phyloP scores from a whole-genome alignment of 306 rosid species.

The Malus fusca region DNA sequence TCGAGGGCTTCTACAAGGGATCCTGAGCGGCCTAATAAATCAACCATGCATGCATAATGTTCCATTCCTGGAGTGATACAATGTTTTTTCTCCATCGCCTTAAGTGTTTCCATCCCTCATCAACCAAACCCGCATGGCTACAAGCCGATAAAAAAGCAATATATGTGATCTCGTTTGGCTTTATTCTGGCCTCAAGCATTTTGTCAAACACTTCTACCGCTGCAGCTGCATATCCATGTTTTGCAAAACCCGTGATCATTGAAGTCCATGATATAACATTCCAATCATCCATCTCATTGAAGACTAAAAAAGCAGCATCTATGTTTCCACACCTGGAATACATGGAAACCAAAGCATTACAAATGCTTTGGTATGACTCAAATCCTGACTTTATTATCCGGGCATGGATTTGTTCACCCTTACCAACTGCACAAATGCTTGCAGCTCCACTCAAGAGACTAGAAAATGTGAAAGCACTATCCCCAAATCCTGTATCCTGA shows the following conservation, averaged over 20 bases:
- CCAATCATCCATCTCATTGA: conserved; percentile 10
- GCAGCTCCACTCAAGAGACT: conserved; percentile 24
- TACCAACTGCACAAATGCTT: conserved; percentile 16
- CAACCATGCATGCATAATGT: conserved; percentile 36
- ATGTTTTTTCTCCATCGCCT: conserved; percentile 16
- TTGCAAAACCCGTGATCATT: conserved; percentile 16
- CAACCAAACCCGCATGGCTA: conserved; percentile 23
- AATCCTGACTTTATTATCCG: conserved; percentile 15
- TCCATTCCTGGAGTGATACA: conserved; percentile 25
- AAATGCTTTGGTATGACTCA: conserved; percentile 6
- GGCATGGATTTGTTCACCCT: conserved; percentile 13
- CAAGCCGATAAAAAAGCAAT: conserved; percentile 25
- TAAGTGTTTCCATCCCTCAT: conserved; percentile 28
- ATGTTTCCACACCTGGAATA: conserved; percentile 21
- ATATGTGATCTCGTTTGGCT: conserved; percentile 18
- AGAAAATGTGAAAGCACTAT: conserved; percentile 9
- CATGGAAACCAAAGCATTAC: conserved; percentile 18
- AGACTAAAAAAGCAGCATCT: conserved; percentile 12
- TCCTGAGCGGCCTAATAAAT: conserved; percentile 28
- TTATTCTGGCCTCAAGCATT: conserved; percentile 13
- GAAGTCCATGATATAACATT: conserved; percentile 23
- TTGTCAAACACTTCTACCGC: neutral
- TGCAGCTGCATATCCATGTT: conserved; percentile 10
- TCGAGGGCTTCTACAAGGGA: conserved; percentile 17
- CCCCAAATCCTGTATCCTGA: conserved; percentile 8